Percentiles rank a stretch among this genome's conserved stretches.
Conservation (phyloP, 2,329 filamentous ascomycete species). For the Tricladium varicosporioides region DNA sequence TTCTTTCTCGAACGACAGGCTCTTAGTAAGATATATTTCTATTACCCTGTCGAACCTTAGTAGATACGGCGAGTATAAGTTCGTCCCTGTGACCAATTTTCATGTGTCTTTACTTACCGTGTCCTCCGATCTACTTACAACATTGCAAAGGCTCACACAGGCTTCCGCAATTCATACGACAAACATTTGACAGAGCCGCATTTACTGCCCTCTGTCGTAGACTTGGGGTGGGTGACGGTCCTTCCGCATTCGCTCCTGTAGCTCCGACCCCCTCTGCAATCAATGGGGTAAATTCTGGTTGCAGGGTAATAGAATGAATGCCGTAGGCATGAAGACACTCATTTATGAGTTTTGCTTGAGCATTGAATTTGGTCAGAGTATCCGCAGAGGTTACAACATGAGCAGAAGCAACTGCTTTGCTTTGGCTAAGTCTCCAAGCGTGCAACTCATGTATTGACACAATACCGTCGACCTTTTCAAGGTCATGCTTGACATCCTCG, state of each 20-base stretch:
- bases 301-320: conserved; percentile 68
- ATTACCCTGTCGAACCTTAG: no score
- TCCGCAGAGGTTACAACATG: conserved; percentile 63
- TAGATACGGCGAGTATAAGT: no score
- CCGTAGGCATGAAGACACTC: conserved; percentile 73
- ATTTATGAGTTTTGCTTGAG: conserved; percentile 58
- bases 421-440: conserved; percentile 71
- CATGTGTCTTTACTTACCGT: no score
- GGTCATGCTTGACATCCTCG: conserved; percentile 64
- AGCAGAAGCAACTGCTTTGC: conserved; percentile 66
- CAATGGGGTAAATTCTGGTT: conserved; percentile 54
- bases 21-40: no score
- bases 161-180: background rate
- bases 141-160: conserved; percentile 1
- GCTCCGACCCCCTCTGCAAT: background rate
- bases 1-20: no score
- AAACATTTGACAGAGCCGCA: background rate
- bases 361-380: conserved; percentile 56
- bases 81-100: no score
- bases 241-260: background rate
- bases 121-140: background rate
- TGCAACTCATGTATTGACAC: conserved; percentile 69
- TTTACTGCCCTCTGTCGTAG: background rate
- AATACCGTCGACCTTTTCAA: conserved; percentile 67
- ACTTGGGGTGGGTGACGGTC: background rate